Evolutionary conservation across 2,329 filamentous ascomycete genomes (phyloP).

Genomic region (Cladosporium colombiae): DNA sequence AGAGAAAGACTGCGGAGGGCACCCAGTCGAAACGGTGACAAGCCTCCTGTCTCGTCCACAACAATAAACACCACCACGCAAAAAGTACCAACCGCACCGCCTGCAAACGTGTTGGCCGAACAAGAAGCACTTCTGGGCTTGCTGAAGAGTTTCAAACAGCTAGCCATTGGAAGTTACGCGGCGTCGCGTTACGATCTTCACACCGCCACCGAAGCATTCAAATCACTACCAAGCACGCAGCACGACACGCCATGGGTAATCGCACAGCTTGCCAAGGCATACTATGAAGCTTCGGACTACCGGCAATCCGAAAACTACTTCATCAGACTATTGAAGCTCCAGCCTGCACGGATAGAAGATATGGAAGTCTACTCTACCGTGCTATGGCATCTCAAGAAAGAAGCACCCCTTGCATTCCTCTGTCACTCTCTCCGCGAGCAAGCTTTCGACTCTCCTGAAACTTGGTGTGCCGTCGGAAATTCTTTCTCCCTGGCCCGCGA

Average conservation of each 20-base stretch:
- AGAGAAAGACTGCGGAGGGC: slow-evolving; percentile 54
- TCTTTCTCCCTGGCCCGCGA: slow-evolving; percentile 90
- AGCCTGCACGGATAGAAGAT: slow-evolving; percentile 81
- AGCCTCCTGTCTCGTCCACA: slow-evolving; percentile 40
- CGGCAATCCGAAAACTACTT: slow-evolving; percentile 85
- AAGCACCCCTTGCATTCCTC: slow-evolving; percentile 87
- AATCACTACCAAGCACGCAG: slow-evolving; percentile 69
- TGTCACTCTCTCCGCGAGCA: slow-evolving; percentile 87
- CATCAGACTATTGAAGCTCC: slow-evolving; percentile 72
- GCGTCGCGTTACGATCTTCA: slow-evolving; percentile 77
- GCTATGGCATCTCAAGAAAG: slow-evolving; percentile 96
- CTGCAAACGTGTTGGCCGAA: slow-evolving; percentile 43
- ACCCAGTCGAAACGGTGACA: slow-evolving; percentile 51
- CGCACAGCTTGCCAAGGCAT: slow-evolving; percentile 83
- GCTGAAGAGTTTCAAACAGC: slow-evolving; percentile 76
- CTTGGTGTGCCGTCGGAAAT: slow-evolving; percentile 95
- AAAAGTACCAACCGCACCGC: slow-evolving; percentile 7
- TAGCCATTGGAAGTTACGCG: slow-evolving; percentile 77
- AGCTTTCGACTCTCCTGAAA: slow-evolving; percentile 85
- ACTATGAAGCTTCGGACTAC: slow-evolving; percentile 89
- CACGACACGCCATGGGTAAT: slow-evolving; percentile 93
- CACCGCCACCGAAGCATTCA: slow-evolving; percentile 74
- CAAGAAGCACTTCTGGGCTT: slow-evolving; percentile 73
- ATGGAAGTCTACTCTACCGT: slow-evolving; percentile 99
- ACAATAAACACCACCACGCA: slow-evolving; percentile 19